Evolutionary conservation across 2,329 filamentous ascomycete species (phyloP).

Genomic region (Thermothelomyces thermophilus): DNA sequence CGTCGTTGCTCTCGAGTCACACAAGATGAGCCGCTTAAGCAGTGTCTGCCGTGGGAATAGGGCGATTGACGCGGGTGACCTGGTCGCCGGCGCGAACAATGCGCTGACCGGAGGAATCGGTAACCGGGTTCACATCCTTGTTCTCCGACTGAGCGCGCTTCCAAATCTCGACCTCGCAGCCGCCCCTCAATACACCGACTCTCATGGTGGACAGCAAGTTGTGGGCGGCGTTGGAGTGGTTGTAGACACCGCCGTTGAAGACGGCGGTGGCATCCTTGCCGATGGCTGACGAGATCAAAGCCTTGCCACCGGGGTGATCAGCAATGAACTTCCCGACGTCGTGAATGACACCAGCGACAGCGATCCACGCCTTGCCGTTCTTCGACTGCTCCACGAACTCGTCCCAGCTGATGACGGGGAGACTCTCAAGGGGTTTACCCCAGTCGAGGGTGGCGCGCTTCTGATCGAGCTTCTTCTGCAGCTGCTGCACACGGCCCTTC

Average conservation of each 20-base stretch:
- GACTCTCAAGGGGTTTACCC: constrained; percentile 77
- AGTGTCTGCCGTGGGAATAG: constrained; percentile 75
- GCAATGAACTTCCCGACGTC: constrained; percentile 80
- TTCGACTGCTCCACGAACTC: constrained; percentile 73
- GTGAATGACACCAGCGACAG: constrained; percentile 78
- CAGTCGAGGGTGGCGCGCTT: constrained; percentile 77
- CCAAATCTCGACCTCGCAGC: constrained; percentile 89
- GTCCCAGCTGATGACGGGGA: constrained; percentile 81
- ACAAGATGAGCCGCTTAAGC: constrained; percentile 43
- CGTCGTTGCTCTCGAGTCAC: too few species aligned
- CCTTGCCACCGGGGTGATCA: constrained; percentile 85
- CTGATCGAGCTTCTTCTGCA: constrained; percentile 89
- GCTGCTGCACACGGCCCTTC: constrained; percentile 81
- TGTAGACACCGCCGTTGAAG: constrained; percentile 88
- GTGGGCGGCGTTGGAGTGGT: constrained; percentile 84
- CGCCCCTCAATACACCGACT: constrained; percentile 77
- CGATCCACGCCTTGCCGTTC: constrained; percentile 69
- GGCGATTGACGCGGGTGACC: constrained; percentile 74
- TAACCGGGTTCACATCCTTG: constrained; percentile 73
- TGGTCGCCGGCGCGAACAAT: constrained; percentile 83
- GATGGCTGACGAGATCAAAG: constrained; percentile 73
- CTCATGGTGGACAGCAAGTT: constrained; percentile 85
- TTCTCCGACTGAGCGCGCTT: constrained; percentile 79
- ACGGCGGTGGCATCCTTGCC: constrained; percentile 86
- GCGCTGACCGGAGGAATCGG: constrained; percentile 72